These are phyloP conservation scores for Lagenaria siceraria DNA, from an alignment of 306 rosid genomes.

Conservation along the genomic window DNA sequence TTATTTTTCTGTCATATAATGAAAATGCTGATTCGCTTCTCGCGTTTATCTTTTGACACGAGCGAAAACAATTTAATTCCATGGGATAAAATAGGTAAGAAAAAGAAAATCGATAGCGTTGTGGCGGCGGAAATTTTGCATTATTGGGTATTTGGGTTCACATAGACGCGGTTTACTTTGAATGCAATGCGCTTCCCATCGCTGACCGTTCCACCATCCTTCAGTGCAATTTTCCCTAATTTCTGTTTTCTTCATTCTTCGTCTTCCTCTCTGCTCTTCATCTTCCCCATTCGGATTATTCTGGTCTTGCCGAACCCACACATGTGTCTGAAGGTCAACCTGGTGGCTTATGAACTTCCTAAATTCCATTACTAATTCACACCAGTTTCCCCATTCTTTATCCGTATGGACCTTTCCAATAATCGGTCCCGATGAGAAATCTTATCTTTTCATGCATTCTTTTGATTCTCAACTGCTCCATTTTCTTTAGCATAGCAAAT, in stretches of 20 bases:
- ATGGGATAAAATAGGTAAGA: neutral
- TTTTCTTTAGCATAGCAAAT: neutral
- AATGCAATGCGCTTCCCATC: neutral
- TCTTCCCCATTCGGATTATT: neutral
- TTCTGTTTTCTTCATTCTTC: neutral
- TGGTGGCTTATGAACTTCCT: neutral
- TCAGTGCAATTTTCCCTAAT: neutral
- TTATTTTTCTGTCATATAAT: too few species aligned
- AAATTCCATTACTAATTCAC: neutral
- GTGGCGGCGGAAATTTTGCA: neutral
- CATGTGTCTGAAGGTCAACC: neutral
- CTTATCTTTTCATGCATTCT: constrained; percentile 16
- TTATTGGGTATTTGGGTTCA: neutral
- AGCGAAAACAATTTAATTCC: too few species aligned
- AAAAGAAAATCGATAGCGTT: neutral
- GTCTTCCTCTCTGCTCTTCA: neutral
- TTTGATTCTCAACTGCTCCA: neutral
- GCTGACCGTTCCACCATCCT: neutral
- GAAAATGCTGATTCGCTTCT: too few species aligned
- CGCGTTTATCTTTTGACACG: too few species aligned
- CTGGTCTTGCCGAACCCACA: neutral
- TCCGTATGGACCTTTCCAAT: neutral
- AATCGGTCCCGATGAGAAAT: constrained; percentile 18
- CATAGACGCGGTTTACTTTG: neutral
- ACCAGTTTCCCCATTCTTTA: neutral